Conservation (phyloP, 192 early-diverging fungal species). For the Entomortierella chlamydospora region DNA sequence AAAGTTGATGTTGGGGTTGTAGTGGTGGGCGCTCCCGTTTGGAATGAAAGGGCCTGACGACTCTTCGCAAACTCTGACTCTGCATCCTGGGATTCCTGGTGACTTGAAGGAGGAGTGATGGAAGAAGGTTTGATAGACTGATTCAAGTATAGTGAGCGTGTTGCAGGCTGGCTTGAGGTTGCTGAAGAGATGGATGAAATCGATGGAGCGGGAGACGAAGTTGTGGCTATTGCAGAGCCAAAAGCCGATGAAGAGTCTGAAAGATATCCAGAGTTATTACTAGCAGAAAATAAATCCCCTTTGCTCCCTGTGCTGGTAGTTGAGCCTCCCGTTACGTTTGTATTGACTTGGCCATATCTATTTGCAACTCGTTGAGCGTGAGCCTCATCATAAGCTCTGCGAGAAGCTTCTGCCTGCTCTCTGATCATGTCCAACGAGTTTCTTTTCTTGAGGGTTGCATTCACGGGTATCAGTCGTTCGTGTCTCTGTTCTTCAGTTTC, state of each 20-base stretch:
- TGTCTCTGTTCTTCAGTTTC: slow-evolving; percentile 45
- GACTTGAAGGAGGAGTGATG: background rate
- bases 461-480: slow-evolving; percentile 45
- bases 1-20: slow-evolving; percentile 2
- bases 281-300: background rate
- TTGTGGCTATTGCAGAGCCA: slow-evolving; percentile 48
- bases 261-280: slow-evolving; percentile 20
- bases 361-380: slow-evolving; percentile 41
- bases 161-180: slow-evolving; percentile 26
- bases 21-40: slow-evolving; percentile 23
- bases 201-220: slow-evolving; percentile 45
- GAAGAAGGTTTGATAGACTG: slow-evolving; percentile 23
- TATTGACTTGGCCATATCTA: slow-evolving; percentile 34
- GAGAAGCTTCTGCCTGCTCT: slow-evolving; percentile 49
- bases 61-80: slow-evolving; percentile 38
- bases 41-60: slow-evolving; percentile 46
- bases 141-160: slow-evolving; percentile 43
- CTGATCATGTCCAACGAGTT: slow-evolving; percentile 46
- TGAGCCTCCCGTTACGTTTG: slow-evolving; percentile 36
- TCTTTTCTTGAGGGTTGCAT: slow-evolving; percentile 42
- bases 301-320: slow-evolving; percentile 30
- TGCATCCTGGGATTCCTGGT: slow-evolving; percentile 15
- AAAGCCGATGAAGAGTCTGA: slow-evolving; percentile 46
- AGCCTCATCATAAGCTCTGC: slow-evolving; percentile 46
- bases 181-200: slow-evolving; percentile 40